phyloP scores from a whole-genome alignment of 2,329 filamentous ascomycete genomes.

The Dactylonectria macrodidyma region DNA sequence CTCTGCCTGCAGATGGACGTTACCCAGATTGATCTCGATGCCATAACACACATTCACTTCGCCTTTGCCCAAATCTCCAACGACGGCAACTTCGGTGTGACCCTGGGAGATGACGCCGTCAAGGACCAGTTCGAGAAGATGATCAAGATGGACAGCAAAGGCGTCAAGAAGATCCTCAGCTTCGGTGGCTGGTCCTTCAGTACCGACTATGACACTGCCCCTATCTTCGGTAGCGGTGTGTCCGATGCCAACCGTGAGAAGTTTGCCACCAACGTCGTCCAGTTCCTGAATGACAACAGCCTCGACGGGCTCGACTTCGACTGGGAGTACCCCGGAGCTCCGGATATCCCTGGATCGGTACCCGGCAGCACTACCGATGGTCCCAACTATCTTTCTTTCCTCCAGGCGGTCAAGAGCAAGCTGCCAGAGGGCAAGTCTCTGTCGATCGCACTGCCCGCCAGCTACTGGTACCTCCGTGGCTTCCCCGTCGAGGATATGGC shows the following conservation, averaged over 20 bases:
- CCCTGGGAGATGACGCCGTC: constrained; percentile 35
- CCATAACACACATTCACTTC: constrained; percentile 54
- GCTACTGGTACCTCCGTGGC: constrained; percentile 56
- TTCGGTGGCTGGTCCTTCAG: constrained; percentile 55
- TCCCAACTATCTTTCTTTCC: constrained; percentile 52
- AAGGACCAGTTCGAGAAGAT: constrained; percentile 50
- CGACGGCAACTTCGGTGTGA: constrained; percentile 30
- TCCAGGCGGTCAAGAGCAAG: constrained; percentile 47
- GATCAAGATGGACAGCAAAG: constrained; percentile 41
- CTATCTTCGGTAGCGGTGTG: constrained; percentile 49
- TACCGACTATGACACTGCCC: constrained; percentile 43
- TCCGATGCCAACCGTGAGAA: constrained; percentile 53
- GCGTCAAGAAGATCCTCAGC: constrained; percentile 52
- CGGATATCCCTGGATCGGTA: constrained; percentile 46
- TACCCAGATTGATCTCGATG: constrained; percentile 36
- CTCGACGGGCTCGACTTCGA: constrained; percentile 63
- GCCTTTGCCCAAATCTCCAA: constrained; percentile 48
- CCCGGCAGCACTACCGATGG: constrained; percentile 54
- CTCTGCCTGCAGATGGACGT: constrained; percentile 52
- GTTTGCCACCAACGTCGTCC: constrained; percentile 54
- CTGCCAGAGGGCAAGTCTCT: constrained; percentile 50
- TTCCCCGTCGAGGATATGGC: constrained; percentile 54
- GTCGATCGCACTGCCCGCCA: constrained; percentile 56
- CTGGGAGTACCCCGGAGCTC: constrained; percentile 62
- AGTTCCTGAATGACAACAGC: constrained; percentile 57